These are phyloP conservation scores for Chlorella sp. DNA, from an alignment of 139 green algal genomes.

Conservation along the genomic window DNA sequence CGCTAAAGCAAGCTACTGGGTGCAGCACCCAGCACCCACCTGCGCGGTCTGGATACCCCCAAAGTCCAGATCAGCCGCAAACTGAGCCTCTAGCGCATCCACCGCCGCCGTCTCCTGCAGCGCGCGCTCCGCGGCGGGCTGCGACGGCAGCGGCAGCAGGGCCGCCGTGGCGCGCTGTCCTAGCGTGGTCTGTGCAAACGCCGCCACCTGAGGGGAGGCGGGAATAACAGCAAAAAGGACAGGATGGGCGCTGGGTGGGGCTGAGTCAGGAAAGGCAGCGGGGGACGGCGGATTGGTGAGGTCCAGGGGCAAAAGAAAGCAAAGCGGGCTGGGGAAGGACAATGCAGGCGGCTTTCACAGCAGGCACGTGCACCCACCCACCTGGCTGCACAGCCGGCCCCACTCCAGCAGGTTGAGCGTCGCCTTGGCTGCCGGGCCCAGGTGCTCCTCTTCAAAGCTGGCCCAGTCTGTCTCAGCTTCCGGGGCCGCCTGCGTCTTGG, in stretches of 20 bases:
- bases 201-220: slow-evolving; percentile 37
- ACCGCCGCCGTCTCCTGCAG: slow-evolving; percentile 71
- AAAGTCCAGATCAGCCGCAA: slow-evolving; percentile 75
- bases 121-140: slow-evolving; percentile 43
- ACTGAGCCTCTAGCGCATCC: slow-evolving; percentile 65
- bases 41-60: slow-evolving; percentile 71
- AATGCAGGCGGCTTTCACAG: too few species aligned
- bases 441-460: background rate
- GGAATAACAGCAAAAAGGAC: too few species aligned
- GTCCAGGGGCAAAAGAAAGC: background rate
- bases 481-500: too few species aligned
- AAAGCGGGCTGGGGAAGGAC: background rate
- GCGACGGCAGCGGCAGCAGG: slow-evolving; percentile 26
- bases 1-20: too few species aligned
- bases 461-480: too few species aligned
- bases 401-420: slow-evolving; percentile 79
- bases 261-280: background rate
- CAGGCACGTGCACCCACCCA: slow-evolving; percentile 25
- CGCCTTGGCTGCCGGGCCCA: slow-evolving; percentile 60
- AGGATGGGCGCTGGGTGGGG: too few species aligned
- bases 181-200: slow-evolving; percentile 73
- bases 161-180: slow-evolving; percentile 60
- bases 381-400: slow-evolving; percentile 69
- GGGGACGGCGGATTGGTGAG: background rate
- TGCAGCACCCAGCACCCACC: slow-evolving; percentile 4